Evolutionary conservation across 176 grass and related monocot genomes (phyloP), one percentile per base, ranked within the genome.

Genomic region (Triticum turgidum): DNA sequence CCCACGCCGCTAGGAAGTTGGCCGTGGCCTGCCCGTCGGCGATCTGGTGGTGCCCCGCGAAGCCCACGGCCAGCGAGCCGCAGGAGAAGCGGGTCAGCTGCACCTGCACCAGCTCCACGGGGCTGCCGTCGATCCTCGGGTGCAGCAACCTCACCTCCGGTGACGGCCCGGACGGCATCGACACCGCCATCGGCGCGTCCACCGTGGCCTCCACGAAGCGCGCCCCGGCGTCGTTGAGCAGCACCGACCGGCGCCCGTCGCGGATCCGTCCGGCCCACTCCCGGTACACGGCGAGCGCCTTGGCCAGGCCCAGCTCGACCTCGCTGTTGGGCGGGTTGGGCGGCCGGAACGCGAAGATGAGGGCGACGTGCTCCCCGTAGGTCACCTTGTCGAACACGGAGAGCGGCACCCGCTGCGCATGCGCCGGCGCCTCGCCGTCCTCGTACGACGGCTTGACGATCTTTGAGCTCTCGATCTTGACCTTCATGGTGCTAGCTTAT

Each of bases 271-370:
- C 95, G 3, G 92, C 92, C 30, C 27, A 93, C 9, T 94, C 95
- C 15, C 88, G 87, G 81, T 92, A 94, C 38, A 69, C 69, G 7
- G 89, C 70, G 11, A 92, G 88, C 33, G 85, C 84, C 68, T 21
- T 71, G 0, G 88, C 76, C 10, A 97, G 86, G 9, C 92, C 89
- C 4, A 41, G 38, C 77, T 85, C 83, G 52, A 94, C 80, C 45
- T 27, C 70, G 30, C 77, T 67, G 82, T 88, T 94, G 5, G 90
- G 70, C 2, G 88, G 90, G 38, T 33, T 88, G 18, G 95, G 92
- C 44, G 94, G 89, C 47, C 61, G 84, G 87, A 96, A 96, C 41
- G 89, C 91, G 56, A 91, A 96, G 90, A 94, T 94, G 17, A 94
- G 29, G 61, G 94, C 94, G 14, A 97, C 61, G 77, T 92, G 90